These are phyloP conservation scores for Ophioceras dolichostomum DNA, from an alignment of 2,329 filamentous ascomycete species.

Conservation along the genomic window DNA sequence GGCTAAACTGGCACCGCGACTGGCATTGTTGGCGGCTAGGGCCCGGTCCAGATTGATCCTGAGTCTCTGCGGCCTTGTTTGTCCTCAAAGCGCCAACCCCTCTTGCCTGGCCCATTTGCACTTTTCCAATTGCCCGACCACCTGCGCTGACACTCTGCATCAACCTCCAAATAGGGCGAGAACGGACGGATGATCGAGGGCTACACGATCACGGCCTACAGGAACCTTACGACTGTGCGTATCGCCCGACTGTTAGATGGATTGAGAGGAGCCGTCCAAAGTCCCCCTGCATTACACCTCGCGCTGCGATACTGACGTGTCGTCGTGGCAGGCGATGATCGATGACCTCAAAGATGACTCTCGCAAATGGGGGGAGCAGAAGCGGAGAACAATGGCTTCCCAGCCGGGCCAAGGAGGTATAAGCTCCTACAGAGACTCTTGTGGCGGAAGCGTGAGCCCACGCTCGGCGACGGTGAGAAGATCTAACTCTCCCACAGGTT, in stretches of 20 bases:
- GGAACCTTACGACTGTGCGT: constrained; percentile 65
- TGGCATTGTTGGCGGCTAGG: too few species aligned
- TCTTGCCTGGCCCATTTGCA: too few species aligned
- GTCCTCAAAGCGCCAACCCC: too few species aligned
- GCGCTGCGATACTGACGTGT: constrained; percentile 1
- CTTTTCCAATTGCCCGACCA: too few species aligned
- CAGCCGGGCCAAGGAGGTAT: constrained; percentile 38
- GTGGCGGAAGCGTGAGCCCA: not conserved
- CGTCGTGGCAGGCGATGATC: constrained; percentile 42
- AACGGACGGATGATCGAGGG: constrained; percentile 51
- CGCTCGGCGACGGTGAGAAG: constrained; percentile 35
- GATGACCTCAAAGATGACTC: constrained; percentile 51
- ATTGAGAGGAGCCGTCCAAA: too few species aligned
- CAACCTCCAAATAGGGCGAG: too few species aligned
- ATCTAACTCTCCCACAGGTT: constrained; percentile 45
- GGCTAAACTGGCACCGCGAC: too few species aligned
- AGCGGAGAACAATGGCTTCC: constrained; percentile 42
- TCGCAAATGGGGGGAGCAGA: constrained; percentile 48
- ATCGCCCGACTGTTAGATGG: not conserved
- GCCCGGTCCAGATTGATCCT: too few species aligned
- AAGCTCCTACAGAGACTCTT: constrained; percentile 36
- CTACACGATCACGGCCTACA: constrained; percentile 69
- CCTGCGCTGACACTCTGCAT: too few species aligned
- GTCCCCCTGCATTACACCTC: not conserved
- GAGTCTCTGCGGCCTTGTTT: too few species aligned